These are phyloP conservation scores for Trypanosoma vivax DNA, from an alignment of 208 protist species.

Conservation along the genomic window DNA sequence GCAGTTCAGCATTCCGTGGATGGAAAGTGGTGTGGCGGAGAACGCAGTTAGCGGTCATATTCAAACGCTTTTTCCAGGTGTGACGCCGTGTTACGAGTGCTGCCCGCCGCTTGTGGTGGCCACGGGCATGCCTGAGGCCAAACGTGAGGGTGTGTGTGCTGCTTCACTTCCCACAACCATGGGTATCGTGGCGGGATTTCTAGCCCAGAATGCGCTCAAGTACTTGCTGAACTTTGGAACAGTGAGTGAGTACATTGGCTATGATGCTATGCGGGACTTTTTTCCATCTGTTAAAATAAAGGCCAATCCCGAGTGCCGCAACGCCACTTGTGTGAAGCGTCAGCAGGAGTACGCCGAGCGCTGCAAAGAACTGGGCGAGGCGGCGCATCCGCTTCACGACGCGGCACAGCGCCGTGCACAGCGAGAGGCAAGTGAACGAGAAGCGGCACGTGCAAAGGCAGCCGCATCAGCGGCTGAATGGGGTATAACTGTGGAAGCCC, in stretches of 20 bases:
- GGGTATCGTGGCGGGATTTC: slow-evolving; percentile 93
- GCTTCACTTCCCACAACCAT: slow-evolving; percentile 97
- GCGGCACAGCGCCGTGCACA: slow-evolving; percentile 33
- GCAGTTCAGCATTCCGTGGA: slow-evolving; percentile 86
- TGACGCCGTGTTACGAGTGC: slow-evolving; percentile 90
- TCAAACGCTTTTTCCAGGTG: slow-evolving; percentile 92
- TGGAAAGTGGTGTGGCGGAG: slow-evolving; percentile 95
- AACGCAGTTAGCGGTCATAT: slow-evolving; percentile 98
- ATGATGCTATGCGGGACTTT: slow-evolving; percentile 93
- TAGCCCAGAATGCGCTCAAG: slow-evolving; percentile 96
- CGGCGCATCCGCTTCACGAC: slow-evolving; percentile 54
- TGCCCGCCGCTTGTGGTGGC: slow-evolving; percentile 92
- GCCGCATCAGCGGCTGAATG: slow-evolving; percentile 64
- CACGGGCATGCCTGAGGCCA: slow-evolving; percentile 85
- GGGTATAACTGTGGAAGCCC: slow-evolving; percentile 65
- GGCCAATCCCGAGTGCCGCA: slow-evolving; percentile 90
- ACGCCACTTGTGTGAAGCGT: slow-evolving; percentile 52
- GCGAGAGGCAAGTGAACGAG: slow-evolving; percentile 28
- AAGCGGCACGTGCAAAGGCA: slow-evolving; percentile 32
- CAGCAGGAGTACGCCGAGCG: slow-evolving; percentile 61
- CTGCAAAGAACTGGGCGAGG: slow-evolving; percentile 24
- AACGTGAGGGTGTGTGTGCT: slow-evolving; percentile 95
- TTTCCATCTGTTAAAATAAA: slow-evolving; percentile 89
- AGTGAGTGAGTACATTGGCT: slow-evolving; percentile 92
- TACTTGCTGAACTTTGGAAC: slow-evolving; percentile 90